Evolutionary conservation across 805 yeast genomes (phyloP).

Genomic region (Starmerella bombicola): DNA sequence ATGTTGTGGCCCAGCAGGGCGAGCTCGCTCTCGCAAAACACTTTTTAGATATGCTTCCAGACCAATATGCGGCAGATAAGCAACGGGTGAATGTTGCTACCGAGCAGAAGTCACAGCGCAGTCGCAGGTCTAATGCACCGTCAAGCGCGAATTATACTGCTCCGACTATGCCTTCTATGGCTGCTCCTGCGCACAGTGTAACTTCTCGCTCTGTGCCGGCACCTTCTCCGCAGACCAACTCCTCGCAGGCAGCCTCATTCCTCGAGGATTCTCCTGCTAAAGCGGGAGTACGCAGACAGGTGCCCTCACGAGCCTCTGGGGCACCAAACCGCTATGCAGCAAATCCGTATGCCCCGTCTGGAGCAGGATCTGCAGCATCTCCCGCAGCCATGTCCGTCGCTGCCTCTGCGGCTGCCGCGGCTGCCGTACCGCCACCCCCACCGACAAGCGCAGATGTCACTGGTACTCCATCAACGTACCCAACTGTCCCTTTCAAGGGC

Average conservation of each 20-base stretch:
- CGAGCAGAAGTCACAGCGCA: no score
- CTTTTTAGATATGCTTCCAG: slow-evolving; percentile 60
- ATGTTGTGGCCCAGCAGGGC: slow-evolving; percentile 67
- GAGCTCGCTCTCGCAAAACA: slow-evolving; percentile 68
- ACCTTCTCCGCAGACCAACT: no score
- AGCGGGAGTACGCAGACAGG: no score
- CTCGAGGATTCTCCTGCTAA: no score
- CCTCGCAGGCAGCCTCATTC: no score
- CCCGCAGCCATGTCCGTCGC: slow-evolving; percentile 14
- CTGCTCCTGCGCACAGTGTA: no score
- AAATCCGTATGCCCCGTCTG: slow-evolving; percentile 18
- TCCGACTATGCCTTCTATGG: no score
- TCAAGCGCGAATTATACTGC: no score
- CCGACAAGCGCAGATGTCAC: neutral
- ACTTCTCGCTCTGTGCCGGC: no score
- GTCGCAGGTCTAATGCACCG: no score
- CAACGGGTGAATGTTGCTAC: slow-evolving; percentile 67
- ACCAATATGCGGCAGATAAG: slow-evolving; percentile 51
- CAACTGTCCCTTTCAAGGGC: slow-evolving; percentile 14
- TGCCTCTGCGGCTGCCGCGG: slow-evolving; percentile 13
- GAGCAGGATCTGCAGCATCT: slow-evolving; percentile 15
- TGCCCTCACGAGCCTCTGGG: no score
- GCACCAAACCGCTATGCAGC: slow-evolving; percentile 17
- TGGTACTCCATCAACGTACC: slow-evolving; percentile 3
- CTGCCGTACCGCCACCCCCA: slow-evolving; percentile 9